phyloP scores from a whole-genome alignment of 148 eudicot genomes.

The Polygonum maritimum region DNA sequence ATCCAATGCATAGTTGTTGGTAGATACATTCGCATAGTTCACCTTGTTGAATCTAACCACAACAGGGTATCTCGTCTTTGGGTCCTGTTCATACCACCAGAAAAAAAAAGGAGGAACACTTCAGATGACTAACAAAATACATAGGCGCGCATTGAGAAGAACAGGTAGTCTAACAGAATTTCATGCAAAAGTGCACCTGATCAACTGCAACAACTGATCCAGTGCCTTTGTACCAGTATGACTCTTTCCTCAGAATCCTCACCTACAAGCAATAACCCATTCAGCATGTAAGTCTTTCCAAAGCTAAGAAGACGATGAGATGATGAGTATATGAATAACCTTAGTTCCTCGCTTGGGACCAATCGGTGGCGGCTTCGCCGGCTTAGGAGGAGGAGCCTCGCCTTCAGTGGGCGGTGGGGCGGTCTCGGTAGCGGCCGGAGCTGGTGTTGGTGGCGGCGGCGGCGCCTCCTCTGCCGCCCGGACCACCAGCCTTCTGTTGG shows the following conservation, averaged over 20 bases:
- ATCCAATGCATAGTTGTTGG: slow-evolving; percentile 95
- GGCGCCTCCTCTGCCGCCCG: slow-evolving; percentile 48
- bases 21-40: slow-evolving; percentile 83
- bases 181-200: slow-evolving; percentile 36
- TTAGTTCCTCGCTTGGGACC: slow-evolving; percentile 88
- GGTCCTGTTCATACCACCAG: slow-evolving; percentile 41
- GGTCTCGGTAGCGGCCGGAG: slow-evolving; percentile 31
- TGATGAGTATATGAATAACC: slow-evolving; percentile 21
- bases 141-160: neutral
- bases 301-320: too few species aligned
- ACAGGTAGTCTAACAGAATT: too few species aligned
- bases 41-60: slow-evolving; percentile 93
- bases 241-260: slow-evolving; percentile 81
- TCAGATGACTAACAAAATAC: neutral
- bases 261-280: slow-evolving; percentile 34
- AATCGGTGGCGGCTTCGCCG: slow-evolving; percentile 92
- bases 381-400: slow-evolving; percentile 42
- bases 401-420: slow-evolving; percentile 12
- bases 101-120: too few species aligned
- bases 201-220: slow-evolving; percentile 93
- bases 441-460: too few species aligned
- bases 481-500: slow-evolving; percentile 38
- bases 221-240: slow-evolving; percentile 85
- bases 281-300: too few species aligned
- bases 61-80: slow-evolving; percentile 77